phyloP scores from a whole-genome alignment of 2,329 filamentous ascomycete species.

The Acephala macrosclerotiorum region DNA sequence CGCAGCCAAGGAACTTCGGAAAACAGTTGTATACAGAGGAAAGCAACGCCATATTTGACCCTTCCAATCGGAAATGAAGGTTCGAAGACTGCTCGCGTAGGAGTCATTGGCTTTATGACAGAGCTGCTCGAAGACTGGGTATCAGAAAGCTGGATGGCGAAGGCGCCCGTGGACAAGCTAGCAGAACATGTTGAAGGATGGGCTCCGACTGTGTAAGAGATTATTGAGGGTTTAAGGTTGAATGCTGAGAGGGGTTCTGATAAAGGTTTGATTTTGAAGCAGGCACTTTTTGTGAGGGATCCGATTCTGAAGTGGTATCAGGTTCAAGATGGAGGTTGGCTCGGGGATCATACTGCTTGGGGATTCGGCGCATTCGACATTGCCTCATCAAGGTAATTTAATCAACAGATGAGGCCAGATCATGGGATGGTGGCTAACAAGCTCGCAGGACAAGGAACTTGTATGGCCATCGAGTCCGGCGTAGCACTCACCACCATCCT shows the following conservation, averaged over 20 bases:
- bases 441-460: background rate
- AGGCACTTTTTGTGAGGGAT: background rate
- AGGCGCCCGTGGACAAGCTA: background rate
- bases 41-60: background rate
- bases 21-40: conserved; percentile 4
- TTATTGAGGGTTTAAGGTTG: conserved; percentile 2
- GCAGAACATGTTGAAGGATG: conserved; percentile 5
- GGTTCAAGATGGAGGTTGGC: background rate
- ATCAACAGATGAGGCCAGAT: background rate
- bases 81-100: background rate
- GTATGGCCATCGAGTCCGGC: conserved; percentile 3
- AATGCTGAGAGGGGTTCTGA: background rate
- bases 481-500: conserved; percentile 5
- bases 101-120: background rate
- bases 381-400: conserved; percentile 14
- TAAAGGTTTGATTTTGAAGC: background rate
- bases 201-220: background rate
- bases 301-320: background rate
- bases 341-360: conserved; percentile 17
- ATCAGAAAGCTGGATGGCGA: conserved; percentile 5
- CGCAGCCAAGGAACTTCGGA: background rate
- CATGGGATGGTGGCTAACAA: background rate
- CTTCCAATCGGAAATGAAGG: background rate
- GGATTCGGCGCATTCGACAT: conserved; percentile 22
- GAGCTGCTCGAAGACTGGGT: background rate